Conservation (phyloP, 768 basidiomycete species). For the Leccinum uliginosum region DNA sequence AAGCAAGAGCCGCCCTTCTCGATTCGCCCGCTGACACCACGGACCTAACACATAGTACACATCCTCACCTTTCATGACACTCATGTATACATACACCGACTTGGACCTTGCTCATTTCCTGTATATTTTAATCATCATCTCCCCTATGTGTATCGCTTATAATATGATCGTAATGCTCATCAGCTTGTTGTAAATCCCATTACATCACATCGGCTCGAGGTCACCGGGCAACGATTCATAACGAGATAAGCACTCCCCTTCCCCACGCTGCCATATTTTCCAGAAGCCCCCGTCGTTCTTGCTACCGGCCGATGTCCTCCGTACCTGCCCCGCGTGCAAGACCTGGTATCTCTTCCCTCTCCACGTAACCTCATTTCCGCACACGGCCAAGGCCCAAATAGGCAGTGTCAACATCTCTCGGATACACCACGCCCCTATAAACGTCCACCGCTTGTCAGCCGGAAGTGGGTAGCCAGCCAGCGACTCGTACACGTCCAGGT, state of each 20-base stretch:
- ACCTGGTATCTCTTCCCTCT: conserved; percentile 78
- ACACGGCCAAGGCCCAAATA: conserved; percentile 79
- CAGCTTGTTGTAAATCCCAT: conserved; percentile 24
- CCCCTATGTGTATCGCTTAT: conserved; percentile 32
- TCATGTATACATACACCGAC: conserved; percentile 30
- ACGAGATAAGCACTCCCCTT: conserved; percentile 7
- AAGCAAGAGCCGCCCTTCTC: conserved; percentile 27
- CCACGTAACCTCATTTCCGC: conserved; percentile 84
- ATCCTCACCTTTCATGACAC: conserved; percentile 17
- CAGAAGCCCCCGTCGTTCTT: conserved; percentile 22
- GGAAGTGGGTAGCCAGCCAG: conserved; percentile 65
- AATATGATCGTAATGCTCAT: conserved; percentile 30
- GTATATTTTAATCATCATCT: conserved; percentile 33
- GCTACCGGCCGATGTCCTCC: conserved; percentile 22
- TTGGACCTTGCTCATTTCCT: conserved; percentile 22
- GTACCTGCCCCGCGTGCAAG: conserved; percentile 67
- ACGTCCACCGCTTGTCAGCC: conserved; percentile 44
- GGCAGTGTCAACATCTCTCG: conserved; percentile 85
- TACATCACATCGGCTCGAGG: conserved; percentile 18
- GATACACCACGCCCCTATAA: conserved; percentile 71
- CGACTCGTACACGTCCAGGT: conserved; percentile 78
- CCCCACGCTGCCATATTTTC: conserved; percentile 20
- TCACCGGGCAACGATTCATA: conserved; percentile 14
- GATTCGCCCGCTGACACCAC: conserved; percentile 20
- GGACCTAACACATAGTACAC: conserved; percentile 23